These are phyloP conservation scores for Lodderomyces theae DNA, from an alignment of 1,139 yeast genomes.

Conservation along the genomic window DNA sequence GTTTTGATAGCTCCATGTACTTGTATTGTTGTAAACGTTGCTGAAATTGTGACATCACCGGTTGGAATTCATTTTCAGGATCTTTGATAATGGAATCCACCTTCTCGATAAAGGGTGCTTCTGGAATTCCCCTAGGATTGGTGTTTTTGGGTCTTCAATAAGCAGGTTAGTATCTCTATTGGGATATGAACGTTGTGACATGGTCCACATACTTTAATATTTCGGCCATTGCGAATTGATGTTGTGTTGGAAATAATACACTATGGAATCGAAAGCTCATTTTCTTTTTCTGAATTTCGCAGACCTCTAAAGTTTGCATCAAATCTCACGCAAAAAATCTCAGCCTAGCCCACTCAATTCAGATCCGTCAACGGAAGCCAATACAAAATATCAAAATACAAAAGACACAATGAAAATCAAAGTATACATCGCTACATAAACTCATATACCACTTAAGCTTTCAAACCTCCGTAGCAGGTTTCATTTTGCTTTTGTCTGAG, in stretches of 20 bases:
- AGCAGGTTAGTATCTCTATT: constrained; percentile 18
- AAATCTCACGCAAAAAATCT: neutral
- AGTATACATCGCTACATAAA: neutral
- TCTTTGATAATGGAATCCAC: constrained; percentile 72
- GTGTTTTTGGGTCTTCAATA: constrained; percentile 47
- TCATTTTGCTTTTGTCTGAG: constrained; percentile 44
- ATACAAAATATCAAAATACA: too few species aligned
- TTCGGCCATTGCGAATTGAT: constrained; percentile 24
- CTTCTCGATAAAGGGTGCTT: constrained; percentile 89
- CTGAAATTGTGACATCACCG: constrained; percentile 66
- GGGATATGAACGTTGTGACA: neutral
- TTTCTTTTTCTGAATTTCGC: too few species aligned
- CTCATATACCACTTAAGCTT: neutral
- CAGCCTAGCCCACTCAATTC: too few species aligned
- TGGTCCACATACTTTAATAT: constrained; percentile 20
- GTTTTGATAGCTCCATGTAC: constrained; percentile 82
- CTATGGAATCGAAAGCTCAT: neutral
- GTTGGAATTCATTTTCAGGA: constrained; percentile 67
- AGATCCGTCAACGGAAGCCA: too few species aligned
- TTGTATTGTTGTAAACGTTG: constrained; percentile 80
- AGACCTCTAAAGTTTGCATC: neutral
- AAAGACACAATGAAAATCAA: too few species aligned
- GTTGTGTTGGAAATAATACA: too few species aligned
- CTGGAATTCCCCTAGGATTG: constrained; percentile 94
- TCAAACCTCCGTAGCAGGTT: constrained; percentile 15